These are phyloP conservation scores for Aleurites moluccanus DNA, from an alignment of 441 rosid genomes.

Conservation along the genomic window DNA sequence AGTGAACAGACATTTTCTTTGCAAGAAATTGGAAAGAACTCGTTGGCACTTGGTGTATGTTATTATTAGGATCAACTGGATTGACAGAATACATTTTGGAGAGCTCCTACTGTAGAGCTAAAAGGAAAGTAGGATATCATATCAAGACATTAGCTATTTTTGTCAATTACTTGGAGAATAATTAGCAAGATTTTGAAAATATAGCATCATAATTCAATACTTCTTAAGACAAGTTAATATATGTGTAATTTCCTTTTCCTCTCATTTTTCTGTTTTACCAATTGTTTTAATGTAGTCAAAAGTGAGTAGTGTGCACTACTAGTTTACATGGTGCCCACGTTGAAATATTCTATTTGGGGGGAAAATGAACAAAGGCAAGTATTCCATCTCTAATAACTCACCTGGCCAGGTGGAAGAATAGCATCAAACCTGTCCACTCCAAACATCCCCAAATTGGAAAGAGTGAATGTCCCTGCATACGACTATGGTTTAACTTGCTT, in stretches of 20 bases:
- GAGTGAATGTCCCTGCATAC: conserved; percentile 84
- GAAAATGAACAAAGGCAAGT: conserved; percentile 1
- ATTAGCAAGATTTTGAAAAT: background rate
- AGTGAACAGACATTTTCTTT: background rate
- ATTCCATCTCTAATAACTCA: conserved; percentile 25
- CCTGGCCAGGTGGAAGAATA: conserved; percentile 97
- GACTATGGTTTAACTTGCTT: conserved; percentile 13
- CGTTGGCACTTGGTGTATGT: background rate
- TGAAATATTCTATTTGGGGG: background rate
- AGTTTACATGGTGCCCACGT: background rate
- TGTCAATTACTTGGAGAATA: background rate
- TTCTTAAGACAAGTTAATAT: background rate
- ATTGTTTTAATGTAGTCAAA: conserved; percentile 3
- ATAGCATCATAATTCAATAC: background rate
- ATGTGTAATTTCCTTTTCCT: background rate
- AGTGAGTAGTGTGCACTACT: background rate
- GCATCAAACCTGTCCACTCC: conserved; percentile 98
- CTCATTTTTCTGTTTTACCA: background rate
- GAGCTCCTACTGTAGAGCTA: background rate
- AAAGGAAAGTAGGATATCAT: background rate
- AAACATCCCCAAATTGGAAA: conserved; percentile 94
- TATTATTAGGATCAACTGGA: background rate
- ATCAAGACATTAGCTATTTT: background rate
- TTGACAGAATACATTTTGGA: background rate
- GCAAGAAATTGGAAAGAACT: conserved; percentile 3